Evolutionary conservation across 2,329 filamentous ascomycete genomes (phyloP).

Genomic region (Fusarium circinatum): DNA sequence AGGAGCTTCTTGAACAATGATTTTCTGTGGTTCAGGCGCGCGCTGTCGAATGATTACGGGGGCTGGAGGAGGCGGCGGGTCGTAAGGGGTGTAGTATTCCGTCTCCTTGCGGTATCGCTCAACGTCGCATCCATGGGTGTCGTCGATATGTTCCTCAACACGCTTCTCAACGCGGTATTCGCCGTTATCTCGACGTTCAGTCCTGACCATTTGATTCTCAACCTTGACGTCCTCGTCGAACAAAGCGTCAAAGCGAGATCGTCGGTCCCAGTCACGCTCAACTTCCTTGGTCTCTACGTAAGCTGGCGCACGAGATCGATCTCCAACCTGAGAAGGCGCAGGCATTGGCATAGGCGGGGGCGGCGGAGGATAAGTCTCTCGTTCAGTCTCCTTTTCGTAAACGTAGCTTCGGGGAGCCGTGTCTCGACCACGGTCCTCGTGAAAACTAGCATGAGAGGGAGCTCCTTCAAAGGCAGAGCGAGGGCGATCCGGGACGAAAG

Average conservation of each 20-base stretch:
- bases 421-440: constrained; percentile 58
- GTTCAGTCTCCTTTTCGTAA: constrained; percentile 39
- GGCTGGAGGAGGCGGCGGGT: constrained; percentile 55
- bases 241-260: constrained; percentile 53
- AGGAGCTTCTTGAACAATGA: constrained; percentile 69
- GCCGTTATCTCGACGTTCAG: constrained; percentile 60
- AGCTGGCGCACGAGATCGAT: constrained; percentile 48
- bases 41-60: constrained; percentile 68
- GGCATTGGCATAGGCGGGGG: constrained; percentile 39
- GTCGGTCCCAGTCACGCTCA: constrained; percentile 58
- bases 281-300: constrained; percentile 49
- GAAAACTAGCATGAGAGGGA: constrained; percentile 53
- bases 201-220: constrained; percentile 57
- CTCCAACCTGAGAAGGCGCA: constrained; percentile 34
- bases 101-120: constrained; percentile 71
- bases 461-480: constrained; percentile 62
- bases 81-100: constrained; percentile 67
- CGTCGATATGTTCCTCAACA: constrained; percentile 60
- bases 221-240: constrained; percentile 63
- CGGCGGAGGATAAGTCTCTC: constrained; percentile 38
- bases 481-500: constrained; percentile 59
- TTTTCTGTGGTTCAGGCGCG: constrained; percentile 65
- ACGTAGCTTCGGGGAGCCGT: constrained; percentile 35
- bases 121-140: constrained; percentile 59
- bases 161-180: constrained; percentile 61